Evolutionary conservation across 495 filamentous ascomycete species (phyloP), one percentile per base, ranked within the genome.

Genomic region (Podospora anserina): DNA sequence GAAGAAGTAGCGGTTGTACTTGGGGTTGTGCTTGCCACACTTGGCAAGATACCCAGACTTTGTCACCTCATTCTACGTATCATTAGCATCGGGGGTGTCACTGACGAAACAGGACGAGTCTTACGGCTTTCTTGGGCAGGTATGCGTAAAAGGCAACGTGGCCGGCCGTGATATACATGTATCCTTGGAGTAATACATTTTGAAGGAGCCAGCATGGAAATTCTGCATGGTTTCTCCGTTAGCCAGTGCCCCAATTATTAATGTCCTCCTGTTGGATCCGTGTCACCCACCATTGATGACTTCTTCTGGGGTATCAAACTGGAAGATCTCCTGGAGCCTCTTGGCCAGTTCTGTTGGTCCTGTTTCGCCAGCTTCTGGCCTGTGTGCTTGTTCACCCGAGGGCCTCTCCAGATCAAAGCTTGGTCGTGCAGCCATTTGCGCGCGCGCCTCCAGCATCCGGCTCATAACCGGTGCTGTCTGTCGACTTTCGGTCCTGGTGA

Each of bases 101-200:
- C 34, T 19, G 32, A 23, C 63, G 18, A 58, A 49, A 56, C 30
- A 16, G n/a, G 30, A 53, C 68, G 26, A 56, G 26, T 77, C 86
- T 80, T 82, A 91, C 90, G 56, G 89, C 86, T 83, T 94, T 97
- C 82, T 91, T 94, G 6, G 95, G 94, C 34, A 98, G 81, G 76
- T 98, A 97, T 15, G 96, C 93, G 76, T 97, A 98, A 78, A 99
- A 99, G 73, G 94, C 97, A 64, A 99, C 91, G 76, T 99, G 95
- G 66, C 89, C 88, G 64, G 90, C 85, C 0, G 96, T 98, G 75
- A 99, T 92, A 81, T 98, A 99, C 90, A 99, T 91, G 76, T 96
- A 97, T 2, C 95, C 95, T 74, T 96, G 92, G 16, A 98, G 85
- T 11, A 98, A 83, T 66, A 97, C 92, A 77, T 90, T 97, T 76